A percentile compares a stretch with the other conserved stretches of the same genome.
phyloP scores from a whole-genome alignment of 768 basidiomycete species.

The Tulasnella calospora region DNA sequence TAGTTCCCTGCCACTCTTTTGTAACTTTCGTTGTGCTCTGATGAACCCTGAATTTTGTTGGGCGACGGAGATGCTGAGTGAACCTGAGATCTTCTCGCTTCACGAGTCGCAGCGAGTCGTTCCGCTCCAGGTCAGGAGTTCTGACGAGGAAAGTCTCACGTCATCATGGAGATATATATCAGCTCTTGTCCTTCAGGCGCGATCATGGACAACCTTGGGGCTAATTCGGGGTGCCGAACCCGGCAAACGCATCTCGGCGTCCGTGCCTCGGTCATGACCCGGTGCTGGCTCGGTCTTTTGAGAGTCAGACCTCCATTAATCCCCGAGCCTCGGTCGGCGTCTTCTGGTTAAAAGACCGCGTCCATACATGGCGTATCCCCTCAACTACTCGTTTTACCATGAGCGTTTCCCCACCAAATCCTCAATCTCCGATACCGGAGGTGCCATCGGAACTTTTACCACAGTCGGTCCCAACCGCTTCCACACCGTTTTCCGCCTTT shows the following conservation, averaged over 20 bases:
- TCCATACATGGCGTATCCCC: background rate
- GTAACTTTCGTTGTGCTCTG: too few species aligned
- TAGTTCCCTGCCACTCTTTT: too few species aligned
- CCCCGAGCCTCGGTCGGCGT: background rate
- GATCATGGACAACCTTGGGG: background rate
- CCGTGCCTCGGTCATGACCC: conserved; percentile 4
- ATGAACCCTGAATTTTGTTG: too few species aligned
- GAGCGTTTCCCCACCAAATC: background rate
- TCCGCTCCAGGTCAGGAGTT: too few species aligned
- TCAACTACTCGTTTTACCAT: background rate
- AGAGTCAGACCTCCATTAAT: background rate
- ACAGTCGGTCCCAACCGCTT: background rate
- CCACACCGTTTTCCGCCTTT: conserved; percentile 17
- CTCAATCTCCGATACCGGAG: background rate
- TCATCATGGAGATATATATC: too few species aligned
- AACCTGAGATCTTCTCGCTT: too few species aligned
- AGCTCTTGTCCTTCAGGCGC: too few species aligned
- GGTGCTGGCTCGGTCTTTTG: conserved; percentile 1
- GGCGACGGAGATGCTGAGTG: too few species aligned
- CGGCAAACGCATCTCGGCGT: background rate
- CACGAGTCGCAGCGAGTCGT: too few species aligned
- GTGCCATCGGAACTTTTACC: background rate
- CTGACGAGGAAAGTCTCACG: too few species aligned
- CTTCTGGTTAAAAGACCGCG: background rate
- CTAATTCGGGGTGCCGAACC: background rate